A percentile compares a stretch with the other conserved stretches of the same genome.
These are phyloP conservation scores for Diaporthe ampelina DNA, from an alignment of 2,329 filamentous ascomycete genomes.

Conservation along the genomic window DNA sequence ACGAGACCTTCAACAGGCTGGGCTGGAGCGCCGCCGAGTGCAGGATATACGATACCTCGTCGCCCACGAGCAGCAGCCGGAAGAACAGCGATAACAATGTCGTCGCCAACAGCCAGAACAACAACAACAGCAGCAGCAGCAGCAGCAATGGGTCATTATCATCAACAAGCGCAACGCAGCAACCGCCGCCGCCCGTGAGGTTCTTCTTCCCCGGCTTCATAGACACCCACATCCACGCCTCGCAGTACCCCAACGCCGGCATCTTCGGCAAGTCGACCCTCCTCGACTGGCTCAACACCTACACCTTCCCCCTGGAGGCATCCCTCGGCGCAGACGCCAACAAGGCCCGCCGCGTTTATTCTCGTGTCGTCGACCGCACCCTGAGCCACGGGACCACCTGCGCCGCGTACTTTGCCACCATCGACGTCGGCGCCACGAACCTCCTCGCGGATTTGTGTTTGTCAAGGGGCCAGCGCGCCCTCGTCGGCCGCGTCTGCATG, in stretches of 20 bases:
- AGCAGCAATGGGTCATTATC: not conserved
- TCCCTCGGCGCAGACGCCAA: slow-evolving; percentile 72
- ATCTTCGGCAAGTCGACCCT: slow-evolving; percentile 95
- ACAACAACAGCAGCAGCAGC: not conserved
- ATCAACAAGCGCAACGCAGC: not conserved
- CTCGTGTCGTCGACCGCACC: slow-evolving; percentile 82
- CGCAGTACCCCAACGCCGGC: slow-evolving; percentile 94
- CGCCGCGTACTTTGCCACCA: slow-evolving; percentile 94
- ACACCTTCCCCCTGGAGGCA: slow-evolving; percentile 94
- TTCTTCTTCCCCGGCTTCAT: slow-evolving; percentile 92
- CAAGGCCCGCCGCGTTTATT: slow-evolving; percentile 80
- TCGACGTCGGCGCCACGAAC: slow-evolving; percentile 90
- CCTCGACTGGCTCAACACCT: slow-evolving; percentile 91
- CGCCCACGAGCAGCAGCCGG: not conserved
- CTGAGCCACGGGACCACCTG: slow-evolving; percentile 93
- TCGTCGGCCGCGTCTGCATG: slow-evolving; percentile 97
- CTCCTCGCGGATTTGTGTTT: slow-evolving; percentile 88
- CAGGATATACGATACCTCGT: slow-evolving; percentile 48
- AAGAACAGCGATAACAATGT: not conserved
- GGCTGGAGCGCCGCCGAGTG: slow-evolving; percentile 61
- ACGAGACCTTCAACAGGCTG: slow-evolving; percentile 55
- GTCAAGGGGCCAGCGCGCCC: slow-evolving; percentile 85
- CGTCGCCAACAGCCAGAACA: no score
- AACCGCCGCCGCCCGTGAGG: slow-evolving; percentile 55
- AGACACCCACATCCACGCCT: slow-evolving; percentile 95